Conservation (phyloP, 768 basidiomycete genomes). For the Xerocomellus amylosporus region DNA sequence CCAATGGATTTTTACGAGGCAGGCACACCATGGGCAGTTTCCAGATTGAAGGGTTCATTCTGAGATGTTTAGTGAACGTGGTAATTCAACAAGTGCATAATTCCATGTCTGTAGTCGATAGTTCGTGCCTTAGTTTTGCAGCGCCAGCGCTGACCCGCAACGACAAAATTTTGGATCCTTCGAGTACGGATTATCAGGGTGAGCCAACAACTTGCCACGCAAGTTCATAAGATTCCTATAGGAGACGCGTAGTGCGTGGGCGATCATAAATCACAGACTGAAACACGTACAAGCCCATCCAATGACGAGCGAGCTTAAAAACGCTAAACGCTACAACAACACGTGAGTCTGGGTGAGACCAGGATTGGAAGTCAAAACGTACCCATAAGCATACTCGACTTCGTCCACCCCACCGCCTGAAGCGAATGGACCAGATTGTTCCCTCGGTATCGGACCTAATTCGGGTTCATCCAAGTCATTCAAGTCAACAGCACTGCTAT, state of each 20-base stretch:
- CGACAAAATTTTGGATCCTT: not conserved
- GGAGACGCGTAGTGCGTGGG: not conserved
- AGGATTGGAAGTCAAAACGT: constrained; percentile 28
- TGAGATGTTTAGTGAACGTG: constrained; percentile 4
- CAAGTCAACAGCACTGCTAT: constrained; percentile 66
- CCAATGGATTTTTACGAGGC: constrained; percentile 97
- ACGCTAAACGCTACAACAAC: constrained; percentile 21
- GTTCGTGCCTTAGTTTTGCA: not conserved
- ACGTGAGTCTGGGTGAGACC: constrained; percentile 9
- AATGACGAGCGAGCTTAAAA: not conserved
- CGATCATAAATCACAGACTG: not conserved
- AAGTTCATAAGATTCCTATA: not conserved
- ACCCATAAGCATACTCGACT: constrained; percentile 88
- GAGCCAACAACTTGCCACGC: not conserved
- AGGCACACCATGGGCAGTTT: constrained; percentile 71
- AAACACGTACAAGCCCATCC: not conserved
- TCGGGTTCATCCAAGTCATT: constrained; percentile 73
- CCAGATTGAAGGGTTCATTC: constrained; percentile 56
- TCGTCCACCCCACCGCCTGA: constrained; percentile 84
- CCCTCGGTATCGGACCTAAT: constrained; percentile 73
- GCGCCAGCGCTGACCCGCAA: not conserved
- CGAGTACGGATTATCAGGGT: no score
- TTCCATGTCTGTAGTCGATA: not conserved
- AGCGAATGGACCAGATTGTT: constrained; percentile 68
- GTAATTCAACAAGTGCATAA: not conserved